Conservation (phyloP, 1,139 yeast genomes). For the Kurtzmaniella quercitrusa region DNA sequence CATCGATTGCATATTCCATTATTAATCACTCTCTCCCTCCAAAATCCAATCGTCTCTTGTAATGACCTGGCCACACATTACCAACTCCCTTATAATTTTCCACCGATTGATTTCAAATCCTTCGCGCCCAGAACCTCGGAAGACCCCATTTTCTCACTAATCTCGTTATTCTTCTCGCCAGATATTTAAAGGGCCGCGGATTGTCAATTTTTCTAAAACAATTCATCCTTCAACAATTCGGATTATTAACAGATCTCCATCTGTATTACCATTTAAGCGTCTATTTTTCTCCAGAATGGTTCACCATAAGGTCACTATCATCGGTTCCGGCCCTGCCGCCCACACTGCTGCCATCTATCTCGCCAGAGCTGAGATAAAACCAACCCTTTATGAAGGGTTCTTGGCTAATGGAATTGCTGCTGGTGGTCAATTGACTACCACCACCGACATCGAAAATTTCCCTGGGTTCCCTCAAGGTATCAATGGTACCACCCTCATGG, state of each 20-base stretch:
- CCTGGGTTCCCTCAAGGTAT: constrained; percentile 98
- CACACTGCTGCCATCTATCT: constrained; percentile 98
- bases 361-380: constrained; percentile 93
- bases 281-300: constrained; percentile 47
- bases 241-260: neutral
- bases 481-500: constrained; percentile 85
- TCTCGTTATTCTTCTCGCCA: neutral
- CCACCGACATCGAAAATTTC: constrained; percentile 95
- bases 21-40: no score
- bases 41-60: no score
- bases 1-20: no score
- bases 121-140: neutral
- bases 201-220: neutral
- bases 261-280: neutral
- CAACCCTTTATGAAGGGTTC: constrained; percentile 92
- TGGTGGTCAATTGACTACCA: constrained; percentile 97
- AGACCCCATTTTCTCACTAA: neutral
- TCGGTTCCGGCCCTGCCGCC: constrained; percentile 99
- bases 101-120: neutral
- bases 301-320: constrained; percentile 85
- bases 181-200: neutral
- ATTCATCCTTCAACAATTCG: neutral
- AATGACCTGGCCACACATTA: no score
- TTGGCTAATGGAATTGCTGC: constrained; percentile 98
- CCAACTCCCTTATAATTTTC: no score